Percentiles rank a stretch among this genome's conserved stretches.
These are phyloP conservation scores for Aspergillus sp. DNA, from an alignment of 2,329 filamentous ascomycete species.

Conservation along the genomic window DNA sequence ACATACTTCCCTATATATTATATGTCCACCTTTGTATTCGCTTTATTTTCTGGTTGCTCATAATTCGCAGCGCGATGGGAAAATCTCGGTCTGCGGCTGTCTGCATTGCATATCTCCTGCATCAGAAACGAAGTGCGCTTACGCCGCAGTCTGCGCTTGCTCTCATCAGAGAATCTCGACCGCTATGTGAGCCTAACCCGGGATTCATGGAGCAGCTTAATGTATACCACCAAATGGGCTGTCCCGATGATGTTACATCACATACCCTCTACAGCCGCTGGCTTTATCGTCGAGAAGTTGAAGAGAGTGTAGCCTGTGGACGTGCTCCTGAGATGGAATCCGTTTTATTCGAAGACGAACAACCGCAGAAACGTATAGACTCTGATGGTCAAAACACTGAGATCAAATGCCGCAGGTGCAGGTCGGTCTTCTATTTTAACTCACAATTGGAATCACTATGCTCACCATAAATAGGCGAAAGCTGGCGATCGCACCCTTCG, in stretches of 20 bases:
- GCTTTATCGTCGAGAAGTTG: conserved; percentile 66
- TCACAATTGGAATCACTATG: conserved; percentile 2
- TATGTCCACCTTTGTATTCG: neutral
- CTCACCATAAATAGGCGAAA: conserved; percentile 47
- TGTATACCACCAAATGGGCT: conserved; percentile 85
- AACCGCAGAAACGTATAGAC: conserved; percentile 29
- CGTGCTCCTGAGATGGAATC: conserved; percentile 73
- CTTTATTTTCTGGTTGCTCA: conserved; percentile 2
- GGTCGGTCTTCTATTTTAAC: conserved; percentile 51
- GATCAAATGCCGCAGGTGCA: conserved; percentile 88
- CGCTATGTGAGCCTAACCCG: conserved; percentile 82
- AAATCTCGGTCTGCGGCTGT: conserved; percentile 89
- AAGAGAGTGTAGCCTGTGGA: conserved; percentile 68
- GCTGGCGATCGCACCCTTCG: conserved; percentile 65
- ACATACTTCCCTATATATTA: neutral
- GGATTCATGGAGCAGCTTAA: conserved; percentile 89
- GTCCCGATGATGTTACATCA: conserved; percentile 65
- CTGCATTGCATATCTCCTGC: conserved; percentile 80
- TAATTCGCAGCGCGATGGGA: conserved; percentile 75
- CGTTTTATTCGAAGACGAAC: conserved; percentile 70
- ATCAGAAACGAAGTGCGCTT: conserved; percentile 56
- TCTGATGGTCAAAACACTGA: conserved; percentile 46
- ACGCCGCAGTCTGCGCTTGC: conserved; percentile 65
- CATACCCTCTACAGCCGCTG: conserved; percentile 79
- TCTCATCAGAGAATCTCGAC: conserved; percentile 67